Percentiles rank a stretch among this genome's conserved stretches.
Evolutionary conservation across 805 yeast genomes (phyloP).

Genomic region (Blastobotrys parvus): DNA sequence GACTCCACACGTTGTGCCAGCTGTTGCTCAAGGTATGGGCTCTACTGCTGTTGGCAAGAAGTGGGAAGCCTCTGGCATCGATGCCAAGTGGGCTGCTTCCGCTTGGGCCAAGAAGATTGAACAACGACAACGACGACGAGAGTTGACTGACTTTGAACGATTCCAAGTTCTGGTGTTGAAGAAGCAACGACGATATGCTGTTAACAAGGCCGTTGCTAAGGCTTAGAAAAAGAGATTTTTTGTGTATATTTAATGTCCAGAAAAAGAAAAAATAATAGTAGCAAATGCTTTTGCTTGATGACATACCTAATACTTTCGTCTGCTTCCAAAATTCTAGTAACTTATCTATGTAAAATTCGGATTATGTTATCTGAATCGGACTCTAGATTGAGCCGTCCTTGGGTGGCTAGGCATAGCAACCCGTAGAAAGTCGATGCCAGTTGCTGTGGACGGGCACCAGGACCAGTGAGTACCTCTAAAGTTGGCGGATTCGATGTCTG

Average conservation of each 20-base stretch:
- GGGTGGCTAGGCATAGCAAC: background rate
- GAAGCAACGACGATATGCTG: constrained; percentile 95
- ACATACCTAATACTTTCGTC: no score
- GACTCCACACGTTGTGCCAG: constrained; percentile 82
- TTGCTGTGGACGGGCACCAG: no score
- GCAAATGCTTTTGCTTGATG: no score
- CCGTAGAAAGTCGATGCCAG: no score
- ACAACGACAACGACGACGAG: constrained; percentile 86
- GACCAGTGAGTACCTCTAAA: no score
- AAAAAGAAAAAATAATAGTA: background rate
- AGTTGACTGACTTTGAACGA: constrained; percentile 96
- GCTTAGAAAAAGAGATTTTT: constrained; percentile 30
- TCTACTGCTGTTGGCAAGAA: constrained; percentile 79
- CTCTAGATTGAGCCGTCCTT: no score
- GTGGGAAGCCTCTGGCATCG: constrained; percentile 86
- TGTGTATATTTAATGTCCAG: background rate
- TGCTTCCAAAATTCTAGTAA: no score
- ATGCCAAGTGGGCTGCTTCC: constrained; percentile 84
- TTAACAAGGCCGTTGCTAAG: constrained; percentile 94
- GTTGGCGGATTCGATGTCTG: no score
- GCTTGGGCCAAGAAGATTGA: constrained; percentile 98
- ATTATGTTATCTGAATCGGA: no score
- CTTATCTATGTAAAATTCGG: no score
- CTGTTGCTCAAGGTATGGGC: constrained; percentile 92
- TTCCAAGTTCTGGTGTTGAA: constrained; percentile 97